These are phyloP conservation scores for Fusarium oxysporum DNA, from an alignment of 2,329 filamentous ascomycete genomes.

Conservation along the genomic window DNA sequence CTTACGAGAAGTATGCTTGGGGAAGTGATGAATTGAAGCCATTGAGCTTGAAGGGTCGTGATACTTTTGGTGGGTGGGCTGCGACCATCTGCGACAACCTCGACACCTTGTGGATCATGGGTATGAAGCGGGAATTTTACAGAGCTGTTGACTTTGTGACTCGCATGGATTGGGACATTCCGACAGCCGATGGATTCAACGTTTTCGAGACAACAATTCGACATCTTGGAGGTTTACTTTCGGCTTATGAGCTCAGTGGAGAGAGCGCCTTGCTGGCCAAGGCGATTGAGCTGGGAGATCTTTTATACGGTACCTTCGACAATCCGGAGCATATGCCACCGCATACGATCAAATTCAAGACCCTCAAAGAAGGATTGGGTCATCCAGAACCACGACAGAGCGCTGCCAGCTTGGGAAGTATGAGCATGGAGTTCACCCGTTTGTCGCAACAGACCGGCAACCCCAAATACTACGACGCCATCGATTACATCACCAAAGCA, in stretches of 20 bases:
- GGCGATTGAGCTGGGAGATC: constrained; percentile 69
- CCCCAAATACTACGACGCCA: constrained; percentile 69
- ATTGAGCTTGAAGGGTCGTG: constrained; percentile 58
- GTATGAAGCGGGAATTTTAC: constrained; percentile 70
- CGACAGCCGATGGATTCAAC: constrained; percentile 60
- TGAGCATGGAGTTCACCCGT: constrained; percentile 71
- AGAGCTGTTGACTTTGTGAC: constrained; percentile 67
- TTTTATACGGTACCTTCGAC: constrained; percentile 73
- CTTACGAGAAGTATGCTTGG: constrained; percentile 71
- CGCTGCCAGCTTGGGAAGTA: constrained; percentile 61
- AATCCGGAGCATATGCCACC: constrained; percentile 73
- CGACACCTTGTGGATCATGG: constrained; percentile 77
- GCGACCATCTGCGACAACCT: constrained; percentile 71
- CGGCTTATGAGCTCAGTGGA: constrained; percentile 74
- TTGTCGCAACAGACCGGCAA: constrained; percentile 71
- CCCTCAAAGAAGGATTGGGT: constrained; percentile 51
- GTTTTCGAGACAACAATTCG: constrained; percentile 77
- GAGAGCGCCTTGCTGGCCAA: constrained; percentile 66
- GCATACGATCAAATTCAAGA: constrained; percentile 57
- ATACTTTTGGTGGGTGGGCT: constrained; percentile 72
- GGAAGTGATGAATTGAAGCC: constrained; percentile 70
- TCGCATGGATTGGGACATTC: constrained; percentile 60
- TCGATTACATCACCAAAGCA: constrained; percentile 66
- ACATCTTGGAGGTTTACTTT: constrained; percentile 73
- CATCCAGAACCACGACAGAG: constrained; percentile 48